These are phyloP conservation scores for Hyphodiscus sp. DNA, from an alignment of 2,329 filamentous ascomycete species.

Conservation along the genomic window DNA sequence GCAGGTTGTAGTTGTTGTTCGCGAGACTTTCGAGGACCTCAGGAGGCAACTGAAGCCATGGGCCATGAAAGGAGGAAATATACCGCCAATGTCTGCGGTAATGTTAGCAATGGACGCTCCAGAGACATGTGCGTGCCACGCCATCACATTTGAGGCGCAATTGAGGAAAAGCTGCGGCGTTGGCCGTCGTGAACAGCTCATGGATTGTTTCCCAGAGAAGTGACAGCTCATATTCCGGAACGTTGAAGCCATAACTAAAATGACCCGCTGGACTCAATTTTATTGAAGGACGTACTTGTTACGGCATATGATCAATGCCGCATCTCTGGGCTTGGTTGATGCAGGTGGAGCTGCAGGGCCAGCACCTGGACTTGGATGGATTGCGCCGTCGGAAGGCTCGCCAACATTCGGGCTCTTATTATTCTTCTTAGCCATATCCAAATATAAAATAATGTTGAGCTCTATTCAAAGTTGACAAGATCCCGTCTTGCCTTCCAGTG, in stretches of 20 bases:
- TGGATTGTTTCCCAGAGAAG: background rate
- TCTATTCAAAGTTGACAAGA: background rate
- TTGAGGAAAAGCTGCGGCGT: background rate
- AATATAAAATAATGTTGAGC: background rate
- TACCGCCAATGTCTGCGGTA: conserved; percentile 69
- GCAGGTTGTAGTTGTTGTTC: conserved; percentile 72
- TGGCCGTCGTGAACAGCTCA: background rate
- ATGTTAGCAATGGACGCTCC: conserved; percentile 6
- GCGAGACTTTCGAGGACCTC: conserved; percentile 75
- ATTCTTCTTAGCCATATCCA: conserved; percentile 42
- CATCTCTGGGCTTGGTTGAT: conserved; percentile 28
- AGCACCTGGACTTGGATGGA: conserved; percentile 6
- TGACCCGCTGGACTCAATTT: background rate
- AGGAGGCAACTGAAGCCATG: conserved; percentile 73
- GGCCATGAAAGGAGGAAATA: conserved; percentile 76
- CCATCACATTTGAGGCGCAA: background rate
- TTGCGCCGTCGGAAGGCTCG: conserved; percentile 21
- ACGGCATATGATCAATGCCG: conserved; percentile 55
- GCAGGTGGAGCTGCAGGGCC: conserved; percentile 9
- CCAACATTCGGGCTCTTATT: conserved; percentile 34
- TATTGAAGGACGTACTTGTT: conserved; percentile 52
- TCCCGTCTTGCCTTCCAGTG: background rate
- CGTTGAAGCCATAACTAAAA: background rate
- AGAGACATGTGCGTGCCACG: background rate
- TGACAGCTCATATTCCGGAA: background rate